A percentile compares a stretch with the other conserved stretches of the same genome.
Evolutionary conservation across 164 flowering plant genomes (phyloP).

Genomic region (Berberis vulgaris): DNA sequence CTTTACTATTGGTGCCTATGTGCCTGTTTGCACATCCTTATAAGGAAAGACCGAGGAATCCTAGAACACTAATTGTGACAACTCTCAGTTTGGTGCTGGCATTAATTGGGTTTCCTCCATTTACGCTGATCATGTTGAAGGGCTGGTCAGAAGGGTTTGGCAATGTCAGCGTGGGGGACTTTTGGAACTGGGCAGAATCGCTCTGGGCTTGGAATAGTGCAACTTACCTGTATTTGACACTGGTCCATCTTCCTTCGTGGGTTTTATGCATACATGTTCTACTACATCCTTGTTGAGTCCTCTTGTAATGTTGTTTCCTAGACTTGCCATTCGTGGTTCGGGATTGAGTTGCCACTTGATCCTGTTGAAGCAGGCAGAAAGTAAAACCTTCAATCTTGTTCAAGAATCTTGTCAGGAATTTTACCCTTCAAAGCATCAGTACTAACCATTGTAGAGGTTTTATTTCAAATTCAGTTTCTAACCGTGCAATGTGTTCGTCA

Average conservation of each 20-base stretch:
- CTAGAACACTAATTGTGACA: slow-evolving; percentile 24
- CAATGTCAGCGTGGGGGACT: slow-evolving; percentile 37
- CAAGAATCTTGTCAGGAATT: no score
- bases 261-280: slow-evolving; percentile 17
- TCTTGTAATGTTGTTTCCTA: no score
- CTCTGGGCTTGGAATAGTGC: slow-evolving; percentile 96
- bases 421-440: no score
- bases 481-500: no score
- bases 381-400: no score
- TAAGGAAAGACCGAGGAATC: slow-evolving; percentile 23
- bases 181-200: slow-evolving; percentile 82
- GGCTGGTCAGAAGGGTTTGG: slow-evolving; percentile 33
- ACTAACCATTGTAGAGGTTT: no score
- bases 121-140: slow-evolving; percentile 40
- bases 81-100: slow-evolving; percentile 40
- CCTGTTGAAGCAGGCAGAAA: no score
- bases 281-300: slow-evolving; percentile 19
- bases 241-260: slow-evolving; percentile 56
- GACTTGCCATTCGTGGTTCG: no score
- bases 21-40: slow-evolving; percentile 65
- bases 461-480: no score
- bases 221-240: slow-evolving; percentile 65
- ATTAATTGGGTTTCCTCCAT: slow-evolving; percentile 54
- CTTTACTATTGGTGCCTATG: slow-evolving; percentile 68
- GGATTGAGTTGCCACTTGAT: no score